Conservation (phyloP, 306 rosid species). For the Dalbergia cochinchinensis region DNA sequence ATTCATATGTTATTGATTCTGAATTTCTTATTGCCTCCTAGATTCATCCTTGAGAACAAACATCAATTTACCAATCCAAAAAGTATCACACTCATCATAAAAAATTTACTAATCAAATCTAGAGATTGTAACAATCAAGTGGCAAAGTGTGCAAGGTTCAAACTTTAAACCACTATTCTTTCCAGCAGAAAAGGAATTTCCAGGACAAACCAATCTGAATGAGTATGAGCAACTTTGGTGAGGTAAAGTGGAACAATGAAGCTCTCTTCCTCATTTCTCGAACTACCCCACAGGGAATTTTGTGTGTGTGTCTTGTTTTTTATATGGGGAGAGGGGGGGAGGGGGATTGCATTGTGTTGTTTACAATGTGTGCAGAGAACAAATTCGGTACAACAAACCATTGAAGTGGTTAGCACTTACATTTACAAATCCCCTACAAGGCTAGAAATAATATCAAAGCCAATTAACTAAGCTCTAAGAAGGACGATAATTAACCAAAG, state of each 20-base stretch:
- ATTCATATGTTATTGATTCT: neutral
- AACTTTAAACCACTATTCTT: slow-evolving; percentile 8
- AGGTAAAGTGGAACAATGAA: neutral
- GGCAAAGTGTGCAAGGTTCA: slow-evolving; percentile 20
- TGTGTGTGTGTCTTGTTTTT: no score
- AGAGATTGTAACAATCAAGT: slow-evolving; percentile 2
- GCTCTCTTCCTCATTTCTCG: neutral
- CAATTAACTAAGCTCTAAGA: neutral
- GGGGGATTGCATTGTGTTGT: no score
- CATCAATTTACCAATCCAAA: slow-evolving; percentile 10
- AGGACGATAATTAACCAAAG: slow-evolving; percentile 15
- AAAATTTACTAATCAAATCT: slow-evolving; percentile 18
- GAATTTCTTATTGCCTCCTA: slow-evolving; percentile 12
- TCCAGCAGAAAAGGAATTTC: slow-evolving; percentile 7
- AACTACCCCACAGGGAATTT: no score
- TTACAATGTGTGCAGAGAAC: no score
- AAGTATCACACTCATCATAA: neutral
- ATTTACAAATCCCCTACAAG: slow-evolving; percentile 10
- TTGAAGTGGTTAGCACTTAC: neutral
- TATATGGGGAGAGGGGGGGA: no score
- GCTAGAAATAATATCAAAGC: slow-evolving; percentile 22
- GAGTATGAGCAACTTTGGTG: neutral
- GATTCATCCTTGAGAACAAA: slow-evolving; percentile 9
- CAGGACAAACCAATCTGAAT: neutral
- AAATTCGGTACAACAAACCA: slow-evolving; percentile 9